Conservation (phyloP, 2,329 filamentous ascomycete species). For the Sporothrix pallida region DNA sequence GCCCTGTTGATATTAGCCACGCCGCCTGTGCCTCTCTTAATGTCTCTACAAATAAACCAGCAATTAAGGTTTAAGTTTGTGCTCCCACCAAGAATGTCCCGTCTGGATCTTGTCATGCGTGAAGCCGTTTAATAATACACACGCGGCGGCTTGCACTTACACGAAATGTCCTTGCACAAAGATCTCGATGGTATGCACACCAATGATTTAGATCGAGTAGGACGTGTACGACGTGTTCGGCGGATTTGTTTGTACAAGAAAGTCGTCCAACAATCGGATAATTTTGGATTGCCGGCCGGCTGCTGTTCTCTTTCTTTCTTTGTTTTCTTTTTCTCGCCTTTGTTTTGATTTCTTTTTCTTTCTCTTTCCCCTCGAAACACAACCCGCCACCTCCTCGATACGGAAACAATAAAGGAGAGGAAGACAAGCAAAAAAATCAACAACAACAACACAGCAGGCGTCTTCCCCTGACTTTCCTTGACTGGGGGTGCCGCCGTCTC, state of each 20-base stretch:
- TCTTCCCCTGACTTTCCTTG: too few species aligned
- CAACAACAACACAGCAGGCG: background rate
- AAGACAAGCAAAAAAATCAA: background rate
- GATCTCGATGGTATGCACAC: background rate
- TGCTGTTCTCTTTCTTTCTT: background rate
- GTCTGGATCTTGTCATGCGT: conserved; percentile 12
- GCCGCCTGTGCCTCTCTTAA: background rate
- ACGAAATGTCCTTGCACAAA: too few species aligned
- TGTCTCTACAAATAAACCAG: too few species aligned
- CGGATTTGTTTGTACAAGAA: background rate
- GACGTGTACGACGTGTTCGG: conserved; percentile 3
- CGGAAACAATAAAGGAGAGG: background rate
- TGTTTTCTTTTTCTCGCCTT: background rate
- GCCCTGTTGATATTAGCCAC: background rate
- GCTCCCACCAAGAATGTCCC: background rate
- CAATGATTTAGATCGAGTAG: conserved; percentile 11
- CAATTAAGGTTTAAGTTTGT: background rate
- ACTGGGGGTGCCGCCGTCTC: conserved; percentile 8
- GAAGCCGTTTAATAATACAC: background rate
- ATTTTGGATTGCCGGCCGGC: background rate
- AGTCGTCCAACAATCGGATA: too few species aligned
- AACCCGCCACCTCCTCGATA: conserved; percentile 1
- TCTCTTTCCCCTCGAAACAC: too few species aligned
- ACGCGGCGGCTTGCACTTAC: too few species aligned
- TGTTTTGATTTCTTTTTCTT: background rate